Evolutionary conservation across 108 stramenopile genomes (phyloP), one percentile per base, ranked within the genome.

Genomic region (Fragilaria crotonensis): DNA sequence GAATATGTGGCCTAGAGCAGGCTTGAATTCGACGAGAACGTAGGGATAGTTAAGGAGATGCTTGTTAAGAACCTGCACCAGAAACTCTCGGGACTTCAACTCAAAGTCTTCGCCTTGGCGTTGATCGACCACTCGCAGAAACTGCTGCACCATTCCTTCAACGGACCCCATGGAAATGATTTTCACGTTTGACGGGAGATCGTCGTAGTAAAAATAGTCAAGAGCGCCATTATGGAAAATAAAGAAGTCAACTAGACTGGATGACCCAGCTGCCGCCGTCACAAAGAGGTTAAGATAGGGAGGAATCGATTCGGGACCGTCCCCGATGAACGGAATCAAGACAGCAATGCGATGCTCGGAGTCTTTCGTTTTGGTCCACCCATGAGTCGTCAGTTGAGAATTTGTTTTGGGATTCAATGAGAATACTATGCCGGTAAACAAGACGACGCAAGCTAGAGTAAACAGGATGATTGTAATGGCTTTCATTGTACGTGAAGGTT

Each of bases 11-110:
- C 96, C 96, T 31, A 90, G 72, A 21, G 94, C 90, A 0, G 96
- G 94, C 73, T 96, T 96, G 72, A 85, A 95, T 71, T 96, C 94
- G 30, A 95, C 92, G 53, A 96, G 64, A n/a, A 82, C 76, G 62
- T 95, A 94, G 0, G 94, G 91, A 64, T 84, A 71, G 44, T 71
- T 32, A 11, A 54, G 48, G 33, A 89, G 64, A 25, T 72, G 68
- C 5, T 52, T 58, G 30, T 78, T 56, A 0, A 91, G 53, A 33
- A 73, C 72, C 1, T 53, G 49, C 0, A 68, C 60, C 5, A 93
- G 61, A 44, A 64, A 60, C 2, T 54, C 50, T 52, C 2, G 3
- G 18, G 23, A 63, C 50, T 25, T 29, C 7, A 48, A 9, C 48
- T 54, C 49, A 30, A 68, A 57, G 18, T 56, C 59, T 22, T 76